Percentiles rank a stretch among this genome's conserved stretches.
Evolutionary conservation across 2,329 filamentous ascomycete genomes (phyloP).

Genomic region (Penicillium sp.): DNA sequence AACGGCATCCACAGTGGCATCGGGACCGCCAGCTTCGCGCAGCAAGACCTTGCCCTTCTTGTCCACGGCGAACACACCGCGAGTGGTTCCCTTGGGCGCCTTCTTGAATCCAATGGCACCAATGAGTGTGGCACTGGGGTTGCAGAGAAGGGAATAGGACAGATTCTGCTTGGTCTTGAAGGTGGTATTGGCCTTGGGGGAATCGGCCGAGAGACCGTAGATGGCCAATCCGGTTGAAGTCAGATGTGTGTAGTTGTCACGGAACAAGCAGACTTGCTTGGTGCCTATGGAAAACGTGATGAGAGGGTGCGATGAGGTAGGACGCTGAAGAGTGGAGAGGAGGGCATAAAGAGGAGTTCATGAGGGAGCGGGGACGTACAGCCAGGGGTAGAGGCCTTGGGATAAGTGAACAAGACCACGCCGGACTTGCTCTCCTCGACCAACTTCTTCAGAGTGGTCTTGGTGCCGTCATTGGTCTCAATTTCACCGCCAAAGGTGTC

Average conservation of each 20-base stretch:
- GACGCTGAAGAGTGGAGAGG: slow-evolving; percentile 11
- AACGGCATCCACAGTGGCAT: slow-evolving; percentile 77
- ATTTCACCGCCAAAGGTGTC: slow-evolving; percentile 70
- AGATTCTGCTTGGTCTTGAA: slow-evolving; percentile 93
- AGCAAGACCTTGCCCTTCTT: slow-evolving; percentile 82
- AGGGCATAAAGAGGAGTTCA: background rate
- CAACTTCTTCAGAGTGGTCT: slow-evolving; percentile 79
- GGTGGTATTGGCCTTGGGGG: slow-evolving; percentile 86
- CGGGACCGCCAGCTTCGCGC: slow-evolving; percentile 75
- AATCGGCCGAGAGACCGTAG: slow-evolving; percentile 88
- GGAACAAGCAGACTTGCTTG: slow-evolving; percentile 90
- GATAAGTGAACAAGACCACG: slow-evolving; percentile 93
- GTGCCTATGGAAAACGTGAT: slow-evolving; percentile 67
- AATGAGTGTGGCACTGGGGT: slow-evolving; percentile 76
- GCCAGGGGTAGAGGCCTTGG: slow-evolving; percentile 89
- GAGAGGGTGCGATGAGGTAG: background rate
- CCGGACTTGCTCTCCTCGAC: slow-evolving; percentile 83
- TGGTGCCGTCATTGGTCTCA: slow-evolving; percentile 81
- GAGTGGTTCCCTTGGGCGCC: slow-evolving; percentile 75
- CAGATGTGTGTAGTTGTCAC: slow-evolving; percentile 78
- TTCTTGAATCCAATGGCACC: slow-evolving; percentile 90
- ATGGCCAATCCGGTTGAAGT: slow-evolving; percentile 81
- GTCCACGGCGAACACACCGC: slow-evolving; percentile 86
- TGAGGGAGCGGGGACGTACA: slow-evolving; percentile 65
- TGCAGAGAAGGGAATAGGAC: slow-evolving; percentile 86